Evolutionary conservation across 192 early-diverging fungal species (phyloP), one percentile per base, ranked within the genome.

Genomic region (Coemansia umbellata): DNA sequence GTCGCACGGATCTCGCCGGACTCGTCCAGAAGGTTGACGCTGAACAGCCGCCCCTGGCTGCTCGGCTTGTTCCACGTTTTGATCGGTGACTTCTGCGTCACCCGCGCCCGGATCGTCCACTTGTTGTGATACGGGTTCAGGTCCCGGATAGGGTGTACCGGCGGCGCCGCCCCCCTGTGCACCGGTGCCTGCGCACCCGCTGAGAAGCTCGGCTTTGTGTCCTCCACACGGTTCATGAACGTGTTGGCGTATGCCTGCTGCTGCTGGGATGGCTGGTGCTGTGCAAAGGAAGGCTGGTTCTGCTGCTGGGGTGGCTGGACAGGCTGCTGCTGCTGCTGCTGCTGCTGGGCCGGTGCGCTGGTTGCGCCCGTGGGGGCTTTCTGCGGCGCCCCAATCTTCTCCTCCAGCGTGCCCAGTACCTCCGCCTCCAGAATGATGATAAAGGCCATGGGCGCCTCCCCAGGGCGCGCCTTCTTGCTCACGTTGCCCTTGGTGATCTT

Each of bases 101-200:
- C 90, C 35, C 93, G 87, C 2, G 91, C 96, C 47, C 88, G 84
- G 63, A 99, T 97, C 10, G 91, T 95, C 94, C 94, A 97, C 81
- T 84, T 89, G 78, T 85, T 91, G 62, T 90, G 88, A 78, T 95
- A 95, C 35, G 93, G 93, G 53, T 84, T 92, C 51, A 95, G 73
- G 47, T 76, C 81, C 37, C 74, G 83, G 66, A 93, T 91, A 21
- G 86, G 73, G 27, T 68, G 63, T 57, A 68, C 26, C 3, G 58
- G 48, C 4, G 55, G 58, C 18, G 59, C 53, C 7, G 61, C 22
- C 17, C 72, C 67, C 35, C 51, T 64, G 45, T 78, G 69, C 23
- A 76, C 57, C 10, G 72, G 72, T 14, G 75, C 63, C 19, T 50
- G 43, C 24, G 23, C 36, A 10, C 24, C 49, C 19, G 32, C 42